Evolutionary conservation across 768 basidiomycete genomes (phyloP).

Genomic region (Lentinula detonsa): DNA sequence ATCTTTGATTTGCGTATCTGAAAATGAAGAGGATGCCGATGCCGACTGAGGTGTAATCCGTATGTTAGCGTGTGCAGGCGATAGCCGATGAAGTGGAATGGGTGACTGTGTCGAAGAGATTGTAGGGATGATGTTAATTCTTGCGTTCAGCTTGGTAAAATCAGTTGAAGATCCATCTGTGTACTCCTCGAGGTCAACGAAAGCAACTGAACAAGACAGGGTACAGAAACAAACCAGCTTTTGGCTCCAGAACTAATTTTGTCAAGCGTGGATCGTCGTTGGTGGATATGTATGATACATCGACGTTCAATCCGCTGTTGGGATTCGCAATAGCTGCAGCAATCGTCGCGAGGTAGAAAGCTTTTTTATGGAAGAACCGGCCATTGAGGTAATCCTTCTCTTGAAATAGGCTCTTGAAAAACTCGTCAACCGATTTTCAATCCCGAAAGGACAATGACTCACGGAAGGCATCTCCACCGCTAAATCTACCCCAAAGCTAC

Average conservation of each 20-base stretch:
- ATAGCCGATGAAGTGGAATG: constrained; percentile 61
- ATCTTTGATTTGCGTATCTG: constrained; percentile 13
- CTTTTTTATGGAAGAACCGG: constrained; percentile 88
- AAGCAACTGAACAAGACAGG: constrained; percentile 20
- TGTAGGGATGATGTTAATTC: constrained; percentile 66
- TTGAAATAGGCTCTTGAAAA: constrained; percentile 68
- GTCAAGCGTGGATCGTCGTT: constrained; percentile 60
- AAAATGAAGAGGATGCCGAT: constrained; percentile 8
- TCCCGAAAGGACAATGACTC: constrained; percentile 18
- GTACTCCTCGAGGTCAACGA: neutral
- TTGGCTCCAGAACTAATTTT: constrained; percentile 54
- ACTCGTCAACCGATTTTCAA: neutral
- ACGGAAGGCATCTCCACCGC: constrained; percentile 86
- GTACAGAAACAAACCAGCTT: constrained; percentile 34
- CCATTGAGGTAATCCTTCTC: constrained; percentile 91
- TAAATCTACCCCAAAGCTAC: constrained; percentile 68
- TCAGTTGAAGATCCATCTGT: constrained; percentile 48
- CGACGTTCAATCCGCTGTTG: constrained; percentile 41
- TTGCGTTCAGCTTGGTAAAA: constrained; percentile 62
- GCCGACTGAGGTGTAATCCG: constrained; percentile 31
- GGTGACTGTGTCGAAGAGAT: constrained; percentile 53
- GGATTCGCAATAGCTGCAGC: constrained; percentile 51
- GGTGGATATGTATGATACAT: constrained; percentile 54
- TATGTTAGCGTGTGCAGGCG: constrained; percentile 70
- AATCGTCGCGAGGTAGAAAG: constrained; percentile 81